phyloP scores from a whole-genome alignment of 148 eudicot species.

The Spergularia marina region DNA sequence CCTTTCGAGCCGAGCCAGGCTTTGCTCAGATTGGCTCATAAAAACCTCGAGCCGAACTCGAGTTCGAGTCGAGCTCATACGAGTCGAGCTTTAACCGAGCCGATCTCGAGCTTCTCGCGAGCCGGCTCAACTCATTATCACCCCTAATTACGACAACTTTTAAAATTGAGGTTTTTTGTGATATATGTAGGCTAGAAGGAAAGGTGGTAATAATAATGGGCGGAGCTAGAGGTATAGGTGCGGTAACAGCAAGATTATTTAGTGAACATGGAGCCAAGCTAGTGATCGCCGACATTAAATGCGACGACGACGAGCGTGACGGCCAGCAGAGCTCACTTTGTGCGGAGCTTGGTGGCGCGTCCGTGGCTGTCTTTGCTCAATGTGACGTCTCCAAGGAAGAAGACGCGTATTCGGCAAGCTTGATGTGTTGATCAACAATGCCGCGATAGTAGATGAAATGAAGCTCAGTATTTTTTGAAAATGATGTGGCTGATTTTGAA shows the following conservation, averaged over 20 bases:
- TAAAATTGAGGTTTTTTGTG: no score
- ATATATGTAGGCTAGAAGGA: constrained; percentile 12
- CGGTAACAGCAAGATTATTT: constrained; percentile 14
- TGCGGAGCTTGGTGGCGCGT: no score
- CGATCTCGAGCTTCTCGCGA: no score
- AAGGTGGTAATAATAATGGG: constrained; percentile 15
- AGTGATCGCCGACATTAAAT: constrained; percentile 18
- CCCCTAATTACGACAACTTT: no score
- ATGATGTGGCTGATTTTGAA: constrained; percentile 26
- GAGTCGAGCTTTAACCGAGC: no score
- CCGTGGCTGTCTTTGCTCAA: constrained; percentile 1
- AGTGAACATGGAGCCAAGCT: constrained; percentile 13
- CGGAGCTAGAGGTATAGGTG: constrained; percentile 25
- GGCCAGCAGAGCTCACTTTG: no score
- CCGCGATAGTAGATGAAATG: constrained; percentile 18
- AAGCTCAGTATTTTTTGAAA: constrained; percentile 22
- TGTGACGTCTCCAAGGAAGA: constrained; percentile 14
- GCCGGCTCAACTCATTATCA: no score
- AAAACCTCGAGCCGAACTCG: no score
- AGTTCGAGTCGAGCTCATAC: no score
- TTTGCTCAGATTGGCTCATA: no score
- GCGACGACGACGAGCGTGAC: background rate
- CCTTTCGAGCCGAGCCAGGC: no score
- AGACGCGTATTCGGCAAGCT: constrained; percentile 19
- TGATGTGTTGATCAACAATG: constrained; percentile 31